Percentiles rank a stretch among this genome's conserved stretches.
Conservation (phyloP, 2,329 filamentous ascomycete genomes). For the Claviceps cyperi region DNA sequence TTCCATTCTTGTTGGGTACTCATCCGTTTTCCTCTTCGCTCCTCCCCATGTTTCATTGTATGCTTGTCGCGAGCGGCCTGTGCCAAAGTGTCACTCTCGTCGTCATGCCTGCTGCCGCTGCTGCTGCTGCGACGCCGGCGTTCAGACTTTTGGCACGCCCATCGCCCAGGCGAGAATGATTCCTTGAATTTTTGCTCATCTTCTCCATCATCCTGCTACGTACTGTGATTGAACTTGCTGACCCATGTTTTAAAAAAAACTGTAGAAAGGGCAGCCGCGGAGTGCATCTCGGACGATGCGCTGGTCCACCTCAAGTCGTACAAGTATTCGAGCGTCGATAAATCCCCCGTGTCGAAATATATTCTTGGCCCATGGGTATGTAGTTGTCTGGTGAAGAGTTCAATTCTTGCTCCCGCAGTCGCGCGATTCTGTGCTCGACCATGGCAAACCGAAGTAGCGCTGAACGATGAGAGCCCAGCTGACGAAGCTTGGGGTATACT, state of each 20-base stretch:
- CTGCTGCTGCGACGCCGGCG: too few relatives aligned
- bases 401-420: neutral
- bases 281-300: conserved; percentile 78
- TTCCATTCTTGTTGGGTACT: neutral
- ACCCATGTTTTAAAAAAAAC: neutral
- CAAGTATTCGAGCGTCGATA: conserved; percentile 95
- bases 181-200: too few relatives aligned
- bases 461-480: neutral
- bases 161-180: too few relatives aligned
- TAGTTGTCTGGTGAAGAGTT: conserved; percentile 6
- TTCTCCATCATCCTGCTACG: too few relatives aligned
- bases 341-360: conserved; percentile 85
- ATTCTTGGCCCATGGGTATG: conserved; percentile 90
- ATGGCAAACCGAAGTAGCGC: neutral
- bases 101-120: neutral
- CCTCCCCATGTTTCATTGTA: neutral
- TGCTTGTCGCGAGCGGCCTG: neutral
- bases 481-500: neutral
- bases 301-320: conserved; percentile 85
- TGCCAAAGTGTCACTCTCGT: neutral
- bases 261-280: conserved; percentile 39
- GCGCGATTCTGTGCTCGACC: too few relatives aligned
- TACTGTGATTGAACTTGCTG: neutral
- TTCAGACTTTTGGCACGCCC: too few relatives aligned
- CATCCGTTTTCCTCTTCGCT: neutral